phyloP scores from a whole-genome alignment of 306 rosid genomes.

The Corylus americana region DNA sequence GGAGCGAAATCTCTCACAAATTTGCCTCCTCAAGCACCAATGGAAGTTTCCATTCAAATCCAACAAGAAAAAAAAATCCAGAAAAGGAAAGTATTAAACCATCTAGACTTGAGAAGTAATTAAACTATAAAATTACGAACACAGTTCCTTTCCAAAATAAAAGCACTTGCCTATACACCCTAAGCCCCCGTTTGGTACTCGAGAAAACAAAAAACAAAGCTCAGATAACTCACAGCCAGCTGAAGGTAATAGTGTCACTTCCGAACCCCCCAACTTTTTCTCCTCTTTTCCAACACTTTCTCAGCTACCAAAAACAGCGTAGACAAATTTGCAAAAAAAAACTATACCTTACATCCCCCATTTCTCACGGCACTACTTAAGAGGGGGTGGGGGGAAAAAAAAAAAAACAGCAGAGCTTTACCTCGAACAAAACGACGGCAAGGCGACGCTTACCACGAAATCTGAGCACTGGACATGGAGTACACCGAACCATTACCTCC shows the following conservation, averaged over 20 bases:
- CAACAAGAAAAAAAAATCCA: neutral
- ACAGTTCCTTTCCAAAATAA: slow-evolving; percentile 25
- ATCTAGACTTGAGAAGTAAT: neutral
- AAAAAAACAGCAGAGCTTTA: slow-evolving; percentile 37
- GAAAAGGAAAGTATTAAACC: slow-evolving; percentile 14
- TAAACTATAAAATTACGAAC: neutral
- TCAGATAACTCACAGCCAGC: neutral
- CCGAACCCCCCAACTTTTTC: slow-evolving; percentile 8
- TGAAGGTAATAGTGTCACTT: slow-evolving; percentile 8
- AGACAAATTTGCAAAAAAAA: neutral
- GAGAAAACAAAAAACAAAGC: slow-evolving; percentile 16
- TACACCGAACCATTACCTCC: slow-evolving; percentile 62
- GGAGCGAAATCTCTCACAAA: slow-evolving; percentile 19
- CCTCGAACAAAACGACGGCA: slow-evolving; percentile 55
- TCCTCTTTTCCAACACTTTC: slow-evolving; percentile 23
- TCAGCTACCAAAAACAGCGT: slow-evolving; percentile 25
- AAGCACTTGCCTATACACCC: slow-evolving; percentile 23
- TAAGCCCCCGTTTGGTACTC: slow-evolving; percentile 17
- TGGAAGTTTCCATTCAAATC: slow-evolving; percentile 19
- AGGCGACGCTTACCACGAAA: slow-evolving; percentile 50
- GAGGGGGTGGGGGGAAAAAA: neutral
- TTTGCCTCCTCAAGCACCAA: slow-evolving; percentile 18
- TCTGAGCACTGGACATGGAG: slow-evolving; percentile 48
- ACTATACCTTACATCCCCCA: slow-evolving; percentile 35
- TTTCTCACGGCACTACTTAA: slow-evolving; percentile 6